Conservation (phyloP, 2,329 filamentous ascomycete species). For the Pleomassaria siparia region DNA sequence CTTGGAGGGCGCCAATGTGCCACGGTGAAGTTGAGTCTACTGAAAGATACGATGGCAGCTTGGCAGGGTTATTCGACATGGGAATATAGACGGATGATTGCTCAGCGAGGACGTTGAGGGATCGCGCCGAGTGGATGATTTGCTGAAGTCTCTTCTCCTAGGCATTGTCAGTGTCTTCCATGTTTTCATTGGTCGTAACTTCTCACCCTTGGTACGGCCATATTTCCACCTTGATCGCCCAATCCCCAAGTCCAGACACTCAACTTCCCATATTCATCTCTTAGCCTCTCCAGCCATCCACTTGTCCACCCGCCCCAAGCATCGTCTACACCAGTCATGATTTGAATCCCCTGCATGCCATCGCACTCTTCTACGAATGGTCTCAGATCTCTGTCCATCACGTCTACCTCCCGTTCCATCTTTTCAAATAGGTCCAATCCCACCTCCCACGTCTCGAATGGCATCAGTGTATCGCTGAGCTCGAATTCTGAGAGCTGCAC, state of each 20-base stretch:
- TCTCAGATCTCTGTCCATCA: slow-evolving; percentile 84
- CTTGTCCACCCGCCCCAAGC: slow-evolving; percentile 53
- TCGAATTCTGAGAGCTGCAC: slow-evolving; percentile 82
- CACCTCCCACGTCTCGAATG: slow-evolving; percentile 69
- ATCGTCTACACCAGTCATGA: slow-evolving; percentile 56
- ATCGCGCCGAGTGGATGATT: slow-evolving; percentile 72
- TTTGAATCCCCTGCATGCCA: slow-evolving; percentile 82
- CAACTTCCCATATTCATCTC: slow-evolving; percentile 89
- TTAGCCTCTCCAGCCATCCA: slow-evolving; percentile 62
- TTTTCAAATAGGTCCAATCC: slow-evolving; percentile 44
- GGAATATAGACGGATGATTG: slow-evolving; percentile 79
- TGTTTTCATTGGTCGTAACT: not conserved
- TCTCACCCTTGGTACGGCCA: slow-evolving; percentile 46
- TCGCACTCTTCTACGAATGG: slow-evolving; percentile 93
- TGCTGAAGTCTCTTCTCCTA: slow-evolving; percentile 65
- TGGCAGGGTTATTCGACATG: slow-evolving; percentile 60
- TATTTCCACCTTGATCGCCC: slow-evolving; percentile 57
- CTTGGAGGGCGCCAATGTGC: slow-evolving; percentile 77
- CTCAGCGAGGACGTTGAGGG: slow-evolving; percentile 67
- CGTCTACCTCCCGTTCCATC: slow-evolving; percentile 68
- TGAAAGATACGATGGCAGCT: slow-evolving; percentile 59
- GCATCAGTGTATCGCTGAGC: slow-evolving; percentile 74
- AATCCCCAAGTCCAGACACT: slow-evolving; percentile 85
- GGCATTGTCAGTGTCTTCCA: slow-evolving; percentile 12
- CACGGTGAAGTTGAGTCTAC: slow-evolving; percentile 69